These are phyloP conservation scores for Parietaria judaica DNA, from an alignment of 306 rosid species.

Conservation along the genomic window DNA sequence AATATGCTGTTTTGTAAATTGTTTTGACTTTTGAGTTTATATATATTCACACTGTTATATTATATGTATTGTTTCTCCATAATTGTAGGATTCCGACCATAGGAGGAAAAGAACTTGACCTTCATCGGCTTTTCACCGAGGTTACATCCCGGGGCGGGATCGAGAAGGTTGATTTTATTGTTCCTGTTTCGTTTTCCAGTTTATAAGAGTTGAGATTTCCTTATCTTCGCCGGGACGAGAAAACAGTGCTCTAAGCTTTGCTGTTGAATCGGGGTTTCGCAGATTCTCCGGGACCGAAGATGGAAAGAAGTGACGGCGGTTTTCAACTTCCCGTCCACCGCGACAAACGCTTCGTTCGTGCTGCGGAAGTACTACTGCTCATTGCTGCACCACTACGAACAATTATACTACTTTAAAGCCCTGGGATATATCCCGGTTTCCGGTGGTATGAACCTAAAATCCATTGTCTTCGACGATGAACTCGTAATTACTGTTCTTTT, in stretches of 20 bases:
- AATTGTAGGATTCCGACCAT: constrained; percentile 61
- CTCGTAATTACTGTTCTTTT: constrained; percentile 3
- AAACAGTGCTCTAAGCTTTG: too few species aligned
- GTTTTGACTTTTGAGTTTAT: too few species aligned
- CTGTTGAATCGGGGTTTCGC: constrained; percentile 6
- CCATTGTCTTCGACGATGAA: neutral
- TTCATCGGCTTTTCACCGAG: constrained; percentile 71
- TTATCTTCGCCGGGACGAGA: too few species aligned
- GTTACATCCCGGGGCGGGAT: constrained; percentile 83
- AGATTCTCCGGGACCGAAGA: constrained; percentile 66
- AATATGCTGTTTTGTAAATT: too few species aligned
- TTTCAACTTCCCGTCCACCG: constrained; percentile 91
- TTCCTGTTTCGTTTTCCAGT: neutral
- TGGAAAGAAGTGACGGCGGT: constrained; percentile 89
- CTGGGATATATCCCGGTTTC: constrained; percentile 32
- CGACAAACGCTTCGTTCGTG: constrained; percentile 91
- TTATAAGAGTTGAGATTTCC: neutral
- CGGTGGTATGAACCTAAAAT: constrained; percentile 32
- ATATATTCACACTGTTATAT: too few species aligned
- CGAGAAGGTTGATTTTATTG: constrained; percentile 38
- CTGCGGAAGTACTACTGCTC: constrained; percentile 73
- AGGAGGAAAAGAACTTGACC: constrained; percentile 73
- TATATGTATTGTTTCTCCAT: neutral
- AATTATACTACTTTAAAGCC: constrained; percentile 61
- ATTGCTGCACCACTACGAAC: constrained; percentile 76